A percentile compares a stretch with the other conserved stretches of the same genome.
Conservation (phyloP, 139 green algal species). For the Micractinium sp. region DNA sequence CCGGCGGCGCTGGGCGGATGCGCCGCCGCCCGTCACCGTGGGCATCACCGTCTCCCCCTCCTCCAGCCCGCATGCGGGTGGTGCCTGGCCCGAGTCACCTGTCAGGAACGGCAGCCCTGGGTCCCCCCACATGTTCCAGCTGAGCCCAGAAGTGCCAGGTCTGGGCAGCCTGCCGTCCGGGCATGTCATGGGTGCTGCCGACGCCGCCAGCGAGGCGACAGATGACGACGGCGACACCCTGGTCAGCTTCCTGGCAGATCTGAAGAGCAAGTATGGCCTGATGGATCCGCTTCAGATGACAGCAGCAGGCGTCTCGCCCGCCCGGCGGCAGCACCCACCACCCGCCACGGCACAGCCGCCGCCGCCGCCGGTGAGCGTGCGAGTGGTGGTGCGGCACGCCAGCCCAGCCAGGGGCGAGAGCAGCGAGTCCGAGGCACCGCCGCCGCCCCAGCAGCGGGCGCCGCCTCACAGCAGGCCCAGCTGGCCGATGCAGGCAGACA, state of each 20-base stretch:
- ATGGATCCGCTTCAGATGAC: neutral
- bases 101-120: neutral
- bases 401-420: neutral
- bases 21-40: neutral
- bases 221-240: neutral
- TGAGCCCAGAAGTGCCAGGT: neutral
- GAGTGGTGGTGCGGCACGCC: neutral
- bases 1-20: neutral
- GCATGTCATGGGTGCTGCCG: too few relatives aligned
- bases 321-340: neutral
- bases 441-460: neutral
- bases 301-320: neutral
- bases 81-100: neutral
- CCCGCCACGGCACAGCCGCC: neutral
- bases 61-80: neutral
- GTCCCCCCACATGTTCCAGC: conserved; percentile 2
- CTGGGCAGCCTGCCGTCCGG: neutral
- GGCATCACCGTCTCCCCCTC: neutral
- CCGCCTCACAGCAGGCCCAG: neutral
- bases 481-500: neutral
- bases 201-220: neutral
- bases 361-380: neutral
- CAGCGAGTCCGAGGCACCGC: neutral
- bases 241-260: neutral
- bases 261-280: conserved; percentile 14